Evolutionary conservation across 73 alveolate genomes (phyloP).

Genomic region (Paramecium pentaurelia): DNA sequence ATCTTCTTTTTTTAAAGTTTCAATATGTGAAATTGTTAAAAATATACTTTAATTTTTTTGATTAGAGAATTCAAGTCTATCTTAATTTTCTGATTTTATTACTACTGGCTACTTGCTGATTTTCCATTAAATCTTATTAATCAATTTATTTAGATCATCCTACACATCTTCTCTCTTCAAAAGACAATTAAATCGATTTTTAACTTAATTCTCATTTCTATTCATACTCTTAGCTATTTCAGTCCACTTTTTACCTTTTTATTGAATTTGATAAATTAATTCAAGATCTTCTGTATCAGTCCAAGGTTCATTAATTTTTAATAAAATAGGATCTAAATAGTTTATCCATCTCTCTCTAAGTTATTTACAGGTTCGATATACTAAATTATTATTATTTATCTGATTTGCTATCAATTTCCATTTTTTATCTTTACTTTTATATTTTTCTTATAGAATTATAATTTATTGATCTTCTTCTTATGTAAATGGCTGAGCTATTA

Average conservation of each 20-base stretch:
- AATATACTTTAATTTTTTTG: background rate
- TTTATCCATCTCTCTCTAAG: constrained; percentile 33
- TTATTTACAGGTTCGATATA: background rate
- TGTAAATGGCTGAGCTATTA: background rate
- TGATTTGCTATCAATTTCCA: background rate
- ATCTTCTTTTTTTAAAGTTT: background rate
- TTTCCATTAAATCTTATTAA: background rate
- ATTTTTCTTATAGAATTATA: background rate
- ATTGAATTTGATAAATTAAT: background rate
- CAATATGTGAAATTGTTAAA: background rate
- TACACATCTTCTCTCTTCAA: background rate
- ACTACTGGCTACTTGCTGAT: background rate
- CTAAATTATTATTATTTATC: background rate
- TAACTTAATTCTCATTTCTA: constrained; percentile 38
- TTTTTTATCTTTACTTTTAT: background rate
- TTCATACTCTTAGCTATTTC: background rate
- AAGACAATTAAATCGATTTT: background rate
- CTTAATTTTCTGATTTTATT: background rate
- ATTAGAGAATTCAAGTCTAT: background rate
- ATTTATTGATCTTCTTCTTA: background rate
- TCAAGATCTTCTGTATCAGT: background rate
- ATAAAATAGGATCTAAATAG: background rate
- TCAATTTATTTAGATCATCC: background rate
- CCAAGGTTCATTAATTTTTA: background rate
- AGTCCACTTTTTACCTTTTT: constrained; percentile 28